Base-by-base conservation (phyloP, 1,284 basidiomycete genomes). In the Moesziomyces parantarcticus region DNA sequence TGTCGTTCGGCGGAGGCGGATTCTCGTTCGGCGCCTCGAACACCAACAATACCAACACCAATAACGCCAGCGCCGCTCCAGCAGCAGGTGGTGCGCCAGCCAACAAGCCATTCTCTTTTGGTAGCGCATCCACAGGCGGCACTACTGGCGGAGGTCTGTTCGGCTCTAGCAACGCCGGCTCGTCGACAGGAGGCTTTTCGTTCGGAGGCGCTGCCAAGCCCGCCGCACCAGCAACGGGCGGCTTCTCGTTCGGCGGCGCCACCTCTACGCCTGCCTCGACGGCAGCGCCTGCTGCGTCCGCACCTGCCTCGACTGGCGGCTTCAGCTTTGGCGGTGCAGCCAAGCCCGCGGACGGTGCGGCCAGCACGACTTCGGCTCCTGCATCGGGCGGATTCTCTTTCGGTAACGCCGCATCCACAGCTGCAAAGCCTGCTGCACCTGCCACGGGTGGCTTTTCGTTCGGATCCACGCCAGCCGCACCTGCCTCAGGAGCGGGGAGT, bases 351-450 rank as follows among this genome's bases (percentile, higher is more conserved):
- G 59, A 50, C 18, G 51, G 64, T 13, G 34, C 21, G 42, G 45
- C 60, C 43, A 44, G 13, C n/a, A 69, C 59, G 29, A 67, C 52
- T 22, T 74, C 26, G 25, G 75, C 71, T 2, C 69, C 73, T 14
- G 58, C 70, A 16, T n/a, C 63, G 3, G 73, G 68, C 3, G 69
- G 62, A 0, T 78, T 79, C 48, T 74, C 73, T 2, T 79, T 79
- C 47, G 67, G 58, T 3, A 60, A 57, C 22, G 49, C 65, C 9
- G 51, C 76, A 14, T 39, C 36, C 16, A 45, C 69, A 10, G 55
- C 72, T 9, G n/a, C 77, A 11, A 65, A 81, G 21, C 58, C 71
- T 5, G 47, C 64, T 11, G 48, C 87, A 26, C 85, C 66, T 32
- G 53, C 63, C 4, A 39, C 63, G 6, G 51, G 60, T 18, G 65